Evolutionary conservation across 78 protist species (phyloP).

Genomic region (Mantamonas sphyraenae): DNA sequence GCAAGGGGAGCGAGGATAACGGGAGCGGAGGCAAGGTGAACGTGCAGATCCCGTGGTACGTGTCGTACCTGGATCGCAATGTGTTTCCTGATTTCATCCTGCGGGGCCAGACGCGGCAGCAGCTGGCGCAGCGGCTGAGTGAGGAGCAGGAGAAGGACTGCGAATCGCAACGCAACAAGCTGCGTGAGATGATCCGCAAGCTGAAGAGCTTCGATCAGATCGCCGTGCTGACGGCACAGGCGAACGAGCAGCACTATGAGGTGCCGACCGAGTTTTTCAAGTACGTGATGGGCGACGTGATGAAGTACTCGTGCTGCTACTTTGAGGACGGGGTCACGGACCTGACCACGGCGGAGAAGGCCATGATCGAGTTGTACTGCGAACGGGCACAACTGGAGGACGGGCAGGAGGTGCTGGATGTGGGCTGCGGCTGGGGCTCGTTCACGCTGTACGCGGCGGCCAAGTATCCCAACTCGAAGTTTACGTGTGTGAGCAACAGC

Average conservation of each 20-base stretch:
- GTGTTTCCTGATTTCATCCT: not conserved
- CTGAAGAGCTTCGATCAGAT: not conserved
- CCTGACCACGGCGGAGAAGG: not conserved
- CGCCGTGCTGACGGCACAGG: not conserved
- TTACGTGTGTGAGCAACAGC: not conserved
- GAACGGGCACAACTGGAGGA: not conserved
- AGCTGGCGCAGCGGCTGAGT: no score
- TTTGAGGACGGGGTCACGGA: not conserved
- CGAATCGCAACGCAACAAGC: not conserved
- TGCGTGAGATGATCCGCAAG: not conserved
- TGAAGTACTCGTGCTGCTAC: constrained; percentile 6
- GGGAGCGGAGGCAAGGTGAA: no score
- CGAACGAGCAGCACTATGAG: constrained; percentile 23
- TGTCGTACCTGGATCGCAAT: no score
- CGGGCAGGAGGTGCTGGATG: constrained; percentile 3
- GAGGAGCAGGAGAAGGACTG: no score
- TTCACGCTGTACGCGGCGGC: constrained; percentile 1
- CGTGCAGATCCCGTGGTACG: no score
- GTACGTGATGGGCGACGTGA: not conserved
- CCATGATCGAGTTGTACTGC: not conserved
- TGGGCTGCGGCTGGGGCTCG: constrained; percentile 27
- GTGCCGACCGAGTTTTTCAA: not conserved
- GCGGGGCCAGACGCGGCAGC: no score
- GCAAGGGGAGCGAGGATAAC: no score
- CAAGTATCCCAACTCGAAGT: not conserved